Conservation (phyloP, 2,329 filamentous ascomycete genomes). For the Graphiopsis chlorocephala region DNA sequence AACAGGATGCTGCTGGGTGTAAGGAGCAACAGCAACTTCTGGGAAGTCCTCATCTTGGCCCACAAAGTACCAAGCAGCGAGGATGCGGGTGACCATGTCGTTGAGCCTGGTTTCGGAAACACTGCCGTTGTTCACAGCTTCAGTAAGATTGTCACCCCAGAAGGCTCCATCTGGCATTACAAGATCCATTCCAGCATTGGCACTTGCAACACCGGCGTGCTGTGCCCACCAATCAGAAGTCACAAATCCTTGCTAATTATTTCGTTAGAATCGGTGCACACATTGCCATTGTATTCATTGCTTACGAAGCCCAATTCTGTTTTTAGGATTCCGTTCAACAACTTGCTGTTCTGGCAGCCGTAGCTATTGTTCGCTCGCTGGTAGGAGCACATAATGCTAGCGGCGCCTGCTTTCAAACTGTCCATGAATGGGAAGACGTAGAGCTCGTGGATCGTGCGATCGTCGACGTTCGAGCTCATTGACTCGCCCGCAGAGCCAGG, state of each 20-base stretch:
- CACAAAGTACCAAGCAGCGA: slow-evolving; percentile 55
- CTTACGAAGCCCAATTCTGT: slow-evolving; percentile 63
- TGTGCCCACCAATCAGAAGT: slow-evolving; percentile 65
- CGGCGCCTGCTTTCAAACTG: slow-evolving; percentile 21
- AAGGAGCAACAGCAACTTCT: slow-evolving; percentile 21
- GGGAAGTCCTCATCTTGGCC: slow-evolving; percentile 51
- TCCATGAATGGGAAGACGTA: slow-evolving; percentile 27
- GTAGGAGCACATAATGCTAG: slow-evolving; percentile 30
- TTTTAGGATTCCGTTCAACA: slow-evolving; percentile 67
- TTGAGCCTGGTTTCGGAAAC: slow-evolving; percentile 54
- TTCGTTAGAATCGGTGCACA: background rate
- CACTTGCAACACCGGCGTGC: slow-evolving; percentile 57
- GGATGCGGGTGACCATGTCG: slow-evolving; percentile 54
- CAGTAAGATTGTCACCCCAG: slow-evolving; percentile 37
- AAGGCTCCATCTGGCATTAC: slow-evolving; percentile 53
- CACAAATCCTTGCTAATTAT: slow-evolving; percentile 58
- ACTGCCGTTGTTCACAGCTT: slow-evolving; percentile 55
- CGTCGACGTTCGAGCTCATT: slow-evolving; percentile 31
- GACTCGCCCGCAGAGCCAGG: slow-evolving; percentile 15
- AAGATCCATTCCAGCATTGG: slow-evolving; percentile 63
- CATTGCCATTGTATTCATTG: background rate
- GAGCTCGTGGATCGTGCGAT: slow-evolving; percentile 27
- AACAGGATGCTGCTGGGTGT: slow-evolving; percentile 40
- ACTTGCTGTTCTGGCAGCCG: slow-evolving; percentile 59
- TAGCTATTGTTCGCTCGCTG: slow-evolving; percentile 63